These are phyloP conservation scores for Ophiostoma ulmi DNA, from an alignment of 2,329 filamentous ascomycete genomes.

Conservation along the genomic window DNA sequence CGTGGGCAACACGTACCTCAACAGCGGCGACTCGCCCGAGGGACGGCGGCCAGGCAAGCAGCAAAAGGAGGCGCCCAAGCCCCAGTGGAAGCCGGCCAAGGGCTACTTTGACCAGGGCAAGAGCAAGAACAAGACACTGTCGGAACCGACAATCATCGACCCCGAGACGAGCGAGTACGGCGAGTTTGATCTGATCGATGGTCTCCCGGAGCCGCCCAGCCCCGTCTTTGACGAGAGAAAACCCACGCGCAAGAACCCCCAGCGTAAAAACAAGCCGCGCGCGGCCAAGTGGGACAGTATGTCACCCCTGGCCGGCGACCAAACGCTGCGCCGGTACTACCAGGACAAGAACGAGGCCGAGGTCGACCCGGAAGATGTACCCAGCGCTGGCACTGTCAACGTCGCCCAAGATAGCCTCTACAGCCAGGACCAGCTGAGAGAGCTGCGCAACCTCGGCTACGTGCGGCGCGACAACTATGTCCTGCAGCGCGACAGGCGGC, in stretches of 20 bases:
- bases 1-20: conserved; percentile 8
- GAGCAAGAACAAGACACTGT: background rate
- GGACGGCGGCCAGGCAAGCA: background rate
- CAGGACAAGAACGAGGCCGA: background rate
- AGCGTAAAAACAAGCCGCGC: background rate
- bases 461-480: background rate
- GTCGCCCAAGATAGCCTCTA: background rate
- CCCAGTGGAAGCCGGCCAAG: background rate
- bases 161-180: conserved; percentile 10
- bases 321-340: conserved; percentile 5
- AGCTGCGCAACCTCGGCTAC: background rate
- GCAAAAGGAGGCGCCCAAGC: background rate
- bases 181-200: conserved; percentile 6
- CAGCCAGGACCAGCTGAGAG: background rate
- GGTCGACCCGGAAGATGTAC: background rate
- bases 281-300: background rate
- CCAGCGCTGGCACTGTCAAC: background rate
- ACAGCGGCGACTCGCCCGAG: conserved; percentile 9
- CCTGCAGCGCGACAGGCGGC: conserved; percentile 4
- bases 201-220: background rate
- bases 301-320: background rate
- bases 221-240: background rate
- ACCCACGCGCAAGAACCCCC: background rate
- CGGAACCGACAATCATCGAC: background rate
- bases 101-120: background rate